Evolutionary conservation across 352 stramenopile genomes (phyloP).

Genomic region (Globisporangium perplexum): DNA sequence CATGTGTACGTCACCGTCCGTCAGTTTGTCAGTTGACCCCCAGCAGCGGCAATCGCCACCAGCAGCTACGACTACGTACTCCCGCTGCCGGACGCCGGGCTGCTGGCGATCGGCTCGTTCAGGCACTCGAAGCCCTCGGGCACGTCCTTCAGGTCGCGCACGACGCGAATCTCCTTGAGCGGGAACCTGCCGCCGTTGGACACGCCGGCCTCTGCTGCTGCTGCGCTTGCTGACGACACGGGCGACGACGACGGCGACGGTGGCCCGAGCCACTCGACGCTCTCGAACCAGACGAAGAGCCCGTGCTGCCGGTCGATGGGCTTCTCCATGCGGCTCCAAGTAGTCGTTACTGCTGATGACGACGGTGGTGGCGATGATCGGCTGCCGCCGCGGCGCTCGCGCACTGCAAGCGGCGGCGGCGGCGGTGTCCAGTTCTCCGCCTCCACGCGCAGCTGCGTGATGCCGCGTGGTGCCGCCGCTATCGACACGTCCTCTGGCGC

Average conservation of each 20-base stretch:
- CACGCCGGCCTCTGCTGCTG: neutral
- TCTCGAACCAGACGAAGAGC: conserved; percentile 64
- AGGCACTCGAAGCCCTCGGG: conserved; percentile 64
- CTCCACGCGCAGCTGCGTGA: conserved; percentile 56
- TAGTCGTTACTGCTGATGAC: neutral
- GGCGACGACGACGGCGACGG: conserved; percentile 9
- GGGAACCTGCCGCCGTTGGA: conserved; percentile 18
- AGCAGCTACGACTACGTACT: conserved; percentile 17
- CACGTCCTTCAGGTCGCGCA: conserved; percentile 56
- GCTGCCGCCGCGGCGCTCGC: conserved; percentile 4
- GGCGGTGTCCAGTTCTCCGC: conserved; percentile 20
- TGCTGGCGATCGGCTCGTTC: conserved; percentile 38
- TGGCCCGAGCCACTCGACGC: conserved; percentile 19
- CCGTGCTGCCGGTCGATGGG: conserved; percentile 52
- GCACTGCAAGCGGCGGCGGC: neutral
- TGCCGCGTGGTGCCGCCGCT: conserved; percentile 12
- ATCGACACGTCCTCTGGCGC: neutral
- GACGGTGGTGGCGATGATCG: neutral
- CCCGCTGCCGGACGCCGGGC: conserved; percentile 14
- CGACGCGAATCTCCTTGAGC: conserved; percentile 79
- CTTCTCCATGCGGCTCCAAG: conserved; percentile 72
- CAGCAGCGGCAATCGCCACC: too few relatives aligned
- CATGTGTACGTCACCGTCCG: too few relatives aligned
- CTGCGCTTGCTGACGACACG: conserved; percentile 6
- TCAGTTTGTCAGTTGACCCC: too few relatives aligned